Evolutionary conservation across 192 early-diverging fungal species (phyloP).

Genomic region (Coemansia sp.): DNA sequence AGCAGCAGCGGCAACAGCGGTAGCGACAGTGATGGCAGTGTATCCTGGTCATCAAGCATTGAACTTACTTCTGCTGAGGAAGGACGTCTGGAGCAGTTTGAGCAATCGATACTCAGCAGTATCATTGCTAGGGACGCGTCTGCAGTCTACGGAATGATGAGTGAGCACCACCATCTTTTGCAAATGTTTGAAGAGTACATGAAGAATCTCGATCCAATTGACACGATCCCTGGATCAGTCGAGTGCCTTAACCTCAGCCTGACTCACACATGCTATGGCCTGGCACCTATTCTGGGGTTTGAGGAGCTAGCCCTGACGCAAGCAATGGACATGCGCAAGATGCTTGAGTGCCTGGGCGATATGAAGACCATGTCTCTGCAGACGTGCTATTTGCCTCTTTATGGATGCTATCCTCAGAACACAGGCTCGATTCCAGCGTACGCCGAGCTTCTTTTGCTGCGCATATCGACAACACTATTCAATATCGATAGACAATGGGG

Average conservation of each 20-base stretch:
- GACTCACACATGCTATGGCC: constrained; percentile 34
- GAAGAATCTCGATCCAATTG: constrained; percentile 8
- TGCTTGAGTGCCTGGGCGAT: constrained; percentile 33
- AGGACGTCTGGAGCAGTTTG: constrained; percentile 36
- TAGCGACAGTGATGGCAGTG: neutral
- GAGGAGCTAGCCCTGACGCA: constrained; percentile 43
- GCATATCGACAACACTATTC: constrained; percentile 36
- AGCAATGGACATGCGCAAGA: constrained; percentile 47
- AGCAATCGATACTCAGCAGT: constrained; percentile 34
- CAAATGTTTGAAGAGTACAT: constrained; percentile 27
- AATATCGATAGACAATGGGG: constrained; percentile 42
- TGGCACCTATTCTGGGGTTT: constrained; percentile 45
- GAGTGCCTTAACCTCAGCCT: constrained; percentile 28
- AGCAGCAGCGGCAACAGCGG: neutral
- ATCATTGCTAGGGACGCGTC: constrained; percentile 44
- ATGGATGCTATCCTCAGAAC: constrained; percentile 30
- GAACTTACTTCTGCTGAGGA: constrained; percentile 18
- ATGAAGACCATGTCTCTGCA: constrained; percentile 37
- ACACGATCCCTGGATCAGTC: constrained; percentile 13
- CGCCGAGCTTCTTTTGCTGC: constrained; percentile 30
- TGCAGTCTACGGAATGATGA: constrained; percentile 54
- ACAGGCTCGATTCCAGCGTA: constrained; percentile 17
- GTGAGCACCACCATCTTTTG: constrained; percentile 37
- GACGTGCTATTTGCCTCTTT: constrained; percentile 30
- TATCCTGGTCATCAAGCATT: constrained; percentile 12